Conservation (phyloP, 2,329 filamentous ascomycete species). For the Penicillium sp. region DNA sequence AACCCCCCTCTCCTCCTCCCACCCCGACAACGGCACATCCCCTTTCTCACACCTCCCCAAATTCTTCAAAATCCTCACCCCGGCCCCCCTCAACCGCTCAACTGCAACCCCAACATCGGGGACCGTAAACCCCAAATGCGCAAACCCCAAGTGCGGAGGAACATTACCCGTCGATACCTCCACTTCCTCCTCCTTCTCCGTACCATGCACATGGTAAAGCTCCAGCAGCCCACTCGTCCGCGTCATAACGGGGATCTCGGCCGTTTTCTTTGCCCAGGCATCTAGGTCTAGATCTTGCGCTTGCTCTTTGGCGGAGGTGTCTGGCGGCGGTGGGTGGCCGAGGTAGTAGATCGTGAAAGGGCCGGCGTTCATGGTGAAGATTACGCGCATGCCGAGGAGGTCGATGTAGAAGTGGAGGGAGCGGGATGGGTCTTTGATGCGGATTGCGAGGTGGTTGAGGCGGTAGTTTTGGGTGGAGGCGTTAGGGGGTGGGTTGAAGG, state of each 20-base stretch:
- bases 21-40: conserved; percentile 35
- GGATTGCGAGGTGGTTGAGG: conserved; percentile 43
- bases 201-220: conserved; percentile 40
- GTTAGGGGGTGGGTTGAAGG: conserved; percentile 29
- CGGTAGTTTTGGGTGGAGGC: conserved; percentile 35
- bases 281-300: conserved; percentile 23
- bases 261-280: conserved; percentile 32
- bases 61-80: conserved; percentile 40
- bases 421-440: conserved; percentile 36
- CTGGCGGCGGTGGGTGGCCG: conserved; percentile 38
- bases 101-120: conserved; percentile 37
- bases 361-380: conserved; percentile 43
- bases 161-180: conserved; percentile 35
- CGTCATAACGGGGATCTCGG: conserved; percentile 28
- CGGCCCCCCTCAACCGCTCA: conserved; percentile 29
- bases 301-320: conserved; percentile 13
- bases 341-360: conserved; percentile 46
- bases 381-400: conserved; percentile 42
- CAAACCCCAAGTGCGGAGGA: conserved; percentile 40
- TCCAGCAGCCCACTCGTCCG: conserved; percentile 39
- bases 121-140: conserved; percentile 43
- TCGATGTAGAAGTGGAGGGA: conserved; percentile 42
- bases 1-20: conserved; percentile 37
- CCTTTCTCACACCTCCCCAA: conserved; percentile 30
- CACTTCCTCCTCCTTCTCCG: conserved; percentile 34